Evolutionary conservation across 805 yeast genomes (phyloP).

Genomic region (Ogataea henricii): DNA sequence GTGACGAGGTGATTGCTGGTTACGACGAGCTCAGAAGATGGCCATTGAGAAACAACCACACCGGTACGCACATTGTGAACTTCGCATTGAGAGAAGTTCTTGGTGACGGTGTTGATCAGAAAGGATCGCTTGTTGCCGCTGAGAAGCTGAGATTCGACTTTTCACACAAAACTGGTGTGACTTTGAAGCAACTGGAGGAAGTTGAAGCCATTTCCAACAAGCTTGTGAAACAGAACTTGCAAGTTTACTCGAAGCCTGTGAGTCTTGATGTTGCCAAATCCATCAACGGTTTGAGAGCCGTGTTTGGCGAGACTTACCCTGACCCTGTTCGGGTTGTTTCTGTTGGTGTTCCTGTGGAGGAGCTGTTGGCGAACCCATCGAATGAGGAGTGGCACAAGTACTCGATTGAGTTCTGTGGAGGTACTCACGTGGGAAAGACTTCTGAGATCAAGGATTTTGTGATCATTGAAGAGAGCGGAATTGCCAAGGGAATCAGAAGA

Average conservation of each 20-base stretch:
- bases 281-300: conserved; percentile 91
- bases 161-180: conserved; percentile 84
- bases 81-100: conserved; percentile 82
- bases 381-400: conserved; percentile 73
- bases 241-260: conserved; percentile 84
- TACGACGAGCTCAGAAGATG: conserved; percentile 92
- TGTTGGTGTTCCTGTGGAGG: conserved; percentile 88
- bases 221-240: conserved; percentile 66
- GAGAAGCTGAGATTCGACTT: conserved; percentile 96
- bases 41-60: conserved; percentile 96
- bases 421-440: conserved; percentile 93
- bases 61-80: conserved; percentile 95
- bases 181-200: conserved; percentile 66
- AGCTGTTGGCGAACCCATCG: conserved; percentile 68
- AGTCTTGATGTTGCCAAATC: conserved; percentile 68
- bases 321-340: conserved; percentile 98
- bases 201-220: conserved; percentile 77
- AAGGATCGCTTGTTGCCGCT: conserved; percentile 94
- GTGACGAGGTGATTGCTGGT: conserved; percentile 76
- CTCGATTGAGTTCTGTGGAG: conserved; percentile 98
- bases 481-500: conserved; percentile 98
- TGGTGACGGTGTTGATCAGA: conserved; percentile 90
- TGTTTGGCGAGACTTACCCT: conserved; percentile 98
- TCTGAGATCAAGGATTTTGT: conserved; percentile 91
- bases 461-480: conserved; percentile 91